Conservation (phyloP, 495 filamentous ascomycete genomes). For the Aspergillus steynii region DNA sequence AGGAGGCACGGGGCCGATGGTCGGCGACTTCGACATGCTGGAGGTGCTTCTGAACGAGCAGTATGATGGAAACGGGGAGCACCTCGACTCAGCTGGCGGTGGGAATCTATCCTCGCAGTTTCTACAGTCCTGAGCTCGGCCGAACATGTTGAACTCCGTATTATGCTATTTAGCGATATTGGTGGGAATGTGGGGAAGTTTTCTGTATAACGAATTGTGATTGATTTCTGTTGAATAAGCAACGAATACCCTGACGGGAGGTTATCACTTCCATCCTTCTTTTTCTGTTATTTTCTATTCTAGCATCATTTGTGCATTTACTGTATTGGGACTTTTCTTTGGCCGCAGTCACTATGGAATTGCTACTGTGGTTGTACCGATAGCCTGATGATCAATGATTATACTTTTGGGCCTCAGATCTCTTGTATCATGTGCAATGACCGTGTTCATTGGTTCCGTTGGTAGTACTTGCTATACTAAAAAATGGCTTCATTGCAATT, state of each 20-base stretch:
- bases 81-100: slow-evolving; percentile 16
- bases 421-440: neutral
- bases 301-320: neutral
- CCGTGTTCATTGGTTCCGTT: neutral
- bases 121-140: slow-evolving; percentile 13
- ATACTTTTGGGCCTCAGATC: neutral
- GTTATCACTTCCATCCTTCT: neutral
- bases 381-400: neutral
- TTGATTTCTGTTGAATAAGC: neutral
- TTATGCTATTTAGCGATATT: neutral
- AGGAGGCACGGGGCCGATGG: slow-evolving; percentile 48
- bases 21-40: slow-evolving; percentile 51
- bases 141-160: no score
- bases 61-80: slow-evolving; percentile 39
- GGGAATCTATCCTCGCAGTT: slow-evolving; percentile 20
- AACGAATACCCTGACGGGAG: neutral
- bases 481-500: no score
- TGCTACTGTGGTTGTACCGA: neutral
- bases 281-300: neutral
- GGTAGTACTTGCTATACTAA: neutral
- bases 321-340: neutral
- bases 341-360: no score
- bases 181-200: no score
- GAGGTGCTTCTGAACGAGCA: slow-evolving; percentile 49
- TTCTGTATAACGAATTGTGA: neutral